These are phyloP conservation scores for Tuber brumale DNA, from an alignment of 495 filamentous ascomycete species.

Conservation along the genomic window DNA sequence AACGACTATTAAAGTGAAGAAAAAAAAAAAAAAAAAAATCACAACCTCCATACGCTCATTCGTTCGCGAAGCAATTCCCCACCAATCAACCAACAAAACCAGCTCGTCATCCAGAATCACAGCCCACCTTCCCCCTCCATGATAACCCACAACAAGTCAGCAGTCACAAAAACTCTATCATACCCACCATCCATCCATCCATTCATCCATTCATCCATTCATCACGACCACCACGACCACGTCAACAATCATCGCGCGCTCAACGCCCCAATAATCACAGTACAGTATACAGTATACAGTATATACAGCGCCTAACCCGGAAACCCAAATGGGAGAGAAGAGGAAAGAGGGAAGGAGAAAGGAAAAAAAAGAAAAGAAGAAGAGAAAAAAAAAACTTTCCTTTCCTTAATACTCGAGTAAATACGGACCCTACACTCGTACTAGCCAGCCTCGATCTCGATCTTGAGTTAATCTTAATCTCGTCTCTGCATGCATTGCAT, in stretches of 20 bases:
- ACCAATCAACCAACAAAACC: neutral
- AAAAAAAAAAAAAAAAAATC: neutral
- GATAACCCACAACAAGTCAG: too few species aligned
- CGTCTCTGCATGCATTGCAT: neutral
- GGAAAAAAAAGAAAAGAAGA: neutral
- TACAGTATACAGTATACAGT: neutral
- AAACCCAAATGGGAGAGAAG: neutral
- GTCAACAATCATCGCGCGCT: neutral
- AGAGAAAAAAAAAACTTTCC: neutral
- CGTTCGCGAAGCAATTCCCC: neutral
- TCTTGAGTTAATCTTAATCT: neutral
- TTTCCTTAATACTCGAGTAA: neutral
- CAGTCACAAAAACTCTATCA: too few species aligned
- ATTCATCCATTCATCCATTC: neutral
- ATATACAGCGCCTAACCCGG: neutral
- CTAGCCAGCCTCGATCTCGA: neutral
- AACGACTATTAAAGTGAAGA: neutral
- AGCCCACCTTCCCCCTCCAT: neutral
- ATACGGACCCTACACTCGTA: too few species aligned
- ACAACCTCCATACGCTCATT: neutral
- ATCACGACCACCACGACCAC: neutral
- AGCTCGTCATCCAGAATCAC: neutral
- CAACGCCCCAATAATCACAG: neutral
- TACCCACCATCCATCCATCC: neutral
- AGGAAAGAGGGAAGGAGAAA: neutral